A percentile compares a stretch with the other conserved stretches of the same genome.
phyloP scores from a whole-genome alignment of 768 basidiomycete species.

The Collybia mongolica region DNA sequence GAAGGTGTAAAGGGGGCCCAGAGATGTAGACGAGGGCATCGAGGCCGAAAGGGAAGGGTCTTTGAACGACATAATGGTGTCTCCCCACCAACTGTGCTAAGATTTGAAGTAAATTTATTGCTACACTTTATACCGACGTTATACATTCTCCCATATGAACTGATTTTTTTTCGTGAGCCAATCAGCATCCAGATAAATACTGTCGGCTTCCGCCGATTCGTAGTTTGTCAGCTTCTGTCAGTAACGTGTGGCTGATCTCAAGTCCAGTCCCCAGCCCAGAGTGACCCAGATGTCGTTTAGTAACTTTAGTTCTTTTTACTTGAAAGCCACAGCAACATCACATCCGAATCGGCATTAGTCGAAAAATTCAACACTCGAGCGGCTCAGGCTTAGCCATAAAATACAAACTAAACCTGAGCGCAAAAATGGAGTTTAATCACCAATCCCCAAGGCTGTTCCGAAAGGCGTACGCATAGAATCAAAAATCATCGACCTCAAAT shows the following conservation, averaged over 20 bases:
- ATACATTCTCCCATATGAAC: conserved; percentile 25
- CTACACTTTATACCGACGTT: conserved; percentile 5
- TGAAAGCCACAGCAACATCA: too few species aligned
- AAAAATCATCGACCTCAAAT: too few species aligned
- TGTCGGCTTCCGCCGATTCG: background rate
- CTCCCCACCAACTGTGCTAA: conserved; percentile 7
- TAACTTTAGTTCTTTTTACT: too few species aligned
- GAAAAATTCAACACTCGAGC: too few species aligned
- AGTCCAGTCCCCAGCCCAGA: background rate
- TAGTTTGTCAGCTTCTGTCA: background rate
- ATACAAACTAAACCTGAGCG: too few species aligned
- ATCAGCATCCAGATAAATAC: conserved; percentile 24
- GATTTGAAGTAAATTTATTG: background rate
- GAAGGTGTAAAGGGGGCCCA: conserved; percentile 40
- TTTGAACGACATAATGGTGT: conserved; percentile 31
- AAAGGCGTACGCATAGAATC: too few species aligned
- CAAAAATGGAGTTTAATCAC: too few species aligned
- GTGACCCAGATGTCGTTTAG: too few species aligned
- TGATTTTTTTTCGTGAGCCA: conserved; percentile 35
- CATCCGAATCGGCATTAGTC: too few species aligned
- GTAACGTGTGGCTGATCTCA: background rate
- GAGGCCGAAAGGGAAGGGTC: conserved; percentile 37
- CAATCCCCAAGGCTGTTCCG: too few species aligned
- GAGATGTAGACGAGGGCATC: conserved; percentile 43
- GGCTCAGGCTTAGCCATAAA: too few species aligned